Base-by-base conservation (phyloP, 2,329 filamentous ascomycete species). In the Penicillium vulpinum region DNA sequence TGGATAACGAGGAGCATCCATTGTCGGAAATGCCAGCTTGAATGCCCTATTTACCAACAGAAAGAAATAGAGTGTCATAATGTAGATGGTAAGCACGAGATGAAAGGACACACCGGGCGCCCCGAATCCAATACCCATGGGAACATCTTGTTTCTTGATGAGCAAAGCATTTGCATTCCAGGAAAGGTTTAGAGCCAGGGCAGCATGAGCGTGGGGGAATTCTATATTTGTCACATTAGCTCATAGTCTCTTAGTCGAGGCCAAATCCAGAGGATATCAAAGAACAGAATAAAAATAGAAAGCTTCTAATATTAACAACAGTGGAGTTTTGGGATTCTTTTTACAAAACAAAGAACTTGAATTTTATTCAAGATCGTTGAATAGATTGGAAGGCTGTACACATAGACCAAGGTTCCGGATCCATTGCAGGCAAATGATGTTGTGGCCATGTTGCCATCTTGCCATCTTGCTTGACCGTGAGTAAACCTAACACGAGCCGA, bases 31-130 rank as follows among this genome's bases (percentile, higher is more conserved):
- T 35, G 22, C 16, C 13, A 13, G 28, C 8, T 10, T 52, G 16
- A 56, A 52, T 45, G 26, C 16, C 33, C 22, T 40, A 8, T 22
- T 21, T 38, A 7, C 18, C 5, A 28, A 2, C 2, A 8, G 22
- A 55, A 51, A 55, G 52, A 56, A 24, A 33, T n/a, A 26, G n/a
- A 41, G 40, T 44, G 43, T 10, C 28, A 16, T 36, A 46, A 52
- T 56, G 48, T 52, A 52, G 26, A 35, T 18, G 35, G 54, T 33
- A 45, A 39, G 40, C 35, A 35, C 10, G 41, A 40, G 40, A 22
- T 56, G 26, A 56, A 56, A 52, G 54, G 41, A 56, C 39, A 38
- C 15, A 4, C 13, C 47, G n/a, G 29, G 29, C 41, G 5, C 41
- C 26, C 49, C 33, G 28, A 28, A 11, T 46, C 40, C 13, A 40